A percentile compares a stretch with the other conserved stretches of the same genome.
Conservation (phyloP, 805 yeast species). For the Grigorovia yakushimaensis region DNA sequence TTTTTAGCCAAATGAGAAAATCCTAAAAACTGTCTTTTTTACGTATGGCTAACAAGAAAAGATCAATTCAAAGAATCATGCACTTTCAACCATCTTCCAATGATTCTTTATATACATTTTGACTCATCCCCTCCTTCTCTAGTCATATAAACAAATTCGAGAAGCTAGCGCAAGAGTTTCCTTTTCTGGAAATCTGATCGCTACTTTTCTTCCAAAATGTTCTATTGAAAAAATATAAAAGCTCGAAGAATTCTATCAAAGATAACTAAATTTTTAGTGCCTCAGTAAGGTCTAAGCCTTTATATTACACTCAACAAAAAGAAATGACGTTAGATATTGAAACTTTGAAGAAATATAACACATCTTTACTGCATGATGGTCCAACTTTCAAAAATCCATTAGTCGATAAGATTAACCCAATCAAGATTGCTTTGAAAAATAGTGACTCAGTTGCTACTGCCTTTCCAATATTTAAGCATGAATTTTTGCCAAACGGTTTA, state of each 20-base stretch:
- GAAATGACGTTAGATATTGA: neutral
- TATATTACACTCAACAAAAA: neutral
- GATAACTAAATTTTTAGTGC: no score
- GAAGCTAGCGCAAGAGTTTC: neutral
- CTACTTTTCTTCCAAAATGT: neutral
- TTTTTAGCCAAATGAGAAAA: no score
- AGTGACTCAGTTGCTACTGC: constrained; percentile 44
- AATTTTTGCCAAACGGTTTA: constrained; percentile 42
- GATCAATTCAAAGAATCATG: no score
- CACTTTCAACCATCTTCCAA: no score
- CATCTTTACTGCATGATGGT: constrained; percentile 22
- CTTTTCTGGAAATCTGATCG: no score
- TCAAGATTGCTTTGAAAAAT: constrained; percentile 35
- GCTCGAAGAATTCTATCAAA: no score
- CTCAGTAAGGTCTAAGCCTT: no score
- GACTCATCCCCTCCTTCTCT: no score
- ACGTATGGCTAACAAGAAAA: no score
- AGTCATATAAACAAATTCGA: neutral
- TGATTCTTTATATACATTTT: no score
- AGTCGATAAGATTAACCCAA: constrained; percentile 30
- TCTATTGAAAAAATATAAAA: neutral
- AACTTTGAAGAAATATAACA: constrained; percentile 2
- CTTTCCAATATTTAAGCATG: constrained; percentile 43
- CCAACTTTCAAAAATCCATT: constrained; percentile 28
- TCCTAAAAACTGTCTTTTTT: no score